Percentiles rank a stretch among this genome's conserved stretches.
These are phyloP conservation scores for Neurospora terricola DNA, from an alignment of 495 filamentous ascomycete genomes.

Conservation along the genomic window DNA sequence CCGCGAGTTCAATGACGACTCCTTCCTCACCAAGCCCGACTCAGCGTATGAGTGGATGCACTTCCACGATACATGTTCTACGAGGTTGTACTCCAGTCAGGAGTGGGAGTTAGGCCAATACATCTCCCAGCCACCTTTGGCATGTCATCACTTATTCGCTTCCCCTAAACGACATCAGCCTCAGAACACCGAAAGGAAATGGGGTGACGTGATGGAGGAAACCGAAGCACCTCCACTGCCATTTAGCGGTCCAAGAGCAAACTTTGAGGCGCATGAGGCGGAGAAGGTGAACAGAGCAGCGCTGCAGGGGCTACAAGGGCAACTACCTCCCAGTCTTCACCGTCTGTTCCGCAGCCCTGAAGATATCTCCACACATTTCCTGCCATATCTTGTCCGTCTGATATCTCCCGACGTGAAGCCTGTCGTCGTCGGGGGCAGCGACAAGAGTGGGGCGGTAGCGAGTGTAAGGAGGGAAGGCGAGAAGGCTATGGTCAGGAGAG, in stretches of 20 bases:
- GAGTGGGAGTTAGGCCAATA: slow-evolving; percentile 86
- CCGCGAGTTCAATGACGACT: slow-evolving; percentile 87
- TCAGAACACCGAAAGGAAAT: slow-evolving; percentile 25
- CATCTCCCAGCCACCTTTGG: slow-evolving; percentile 72
- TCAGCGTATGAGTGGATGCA: slow-evolving; percentile 87
- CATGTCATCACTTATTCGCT: slow-evolving; percentile 88
- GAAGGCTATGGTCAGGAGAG: slow-evolving; percentile 64
- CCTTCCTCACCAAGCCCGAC: slow-evolving; percentile 76
- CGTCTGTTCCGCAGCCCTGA: slow-evolving; percentile 69
- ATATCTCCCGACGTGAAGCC: slow-evolving; percentile 85
- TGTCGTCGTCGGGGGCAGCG: slow-evolving; percentile 70
- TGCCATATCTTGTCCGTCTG: slow-evolving; percentile 74
- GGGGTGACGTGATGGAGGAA: slow-evolving; percentile 36
- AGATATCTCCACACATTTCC: slow-evolving; percentile 64
- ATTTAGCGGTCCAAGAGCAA: slow-evolving; percentile 70
- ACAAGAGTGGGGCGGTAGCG: slow-evolving; percentile 56
- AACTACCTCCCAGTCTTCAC: slow-evolving; percentile 51
- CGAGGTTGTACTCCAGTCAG: slow-evolving; percentile 60
- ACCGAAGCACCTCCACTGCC: slow-evolving; percentile 49
- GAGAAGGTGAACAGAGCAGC: slow-evolving; percentile 52
- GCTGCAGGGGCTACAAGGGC: slow-evolving; percentile 41
- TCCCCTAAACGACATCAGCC: slow-evolving; percentile 39
- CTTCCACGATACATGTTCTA: slow-evolving; percentile 79
- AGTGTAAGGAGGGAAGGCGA: slow-evolving; percentile 80
- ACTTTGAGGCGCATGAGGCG: slow-evolving; percentile 68